These are phyloP conservation scores for Plasmodium malariae DNA, from an alignment of 169 alveolate species.

Conservation along the genomic window DNA sequence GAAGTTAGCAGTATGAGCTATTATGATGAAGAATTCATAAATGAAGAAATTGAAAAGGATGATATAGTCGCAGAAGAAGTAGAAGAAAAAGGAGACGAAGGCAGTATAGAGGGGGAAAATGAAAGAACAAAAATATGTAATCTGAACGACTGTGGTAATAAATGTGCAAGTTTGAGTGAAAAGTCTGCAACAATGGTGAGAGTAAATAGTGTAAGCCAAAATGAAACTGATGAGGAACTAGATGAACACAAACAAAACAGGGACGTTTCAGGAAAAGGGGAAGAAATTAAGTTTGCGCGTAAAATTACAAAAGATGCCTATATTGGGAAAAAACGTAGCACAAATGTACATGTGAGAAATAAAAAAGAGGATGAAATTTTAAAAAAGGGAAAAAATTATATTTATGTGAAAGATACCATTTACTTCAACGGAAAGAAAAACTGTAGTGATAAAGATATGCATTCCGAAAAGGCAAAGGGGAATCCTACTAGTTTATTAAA, in stretches of 20 bases:
- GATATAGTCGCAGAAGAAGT: not conserved
- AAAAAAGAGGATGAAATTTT: not conserved
- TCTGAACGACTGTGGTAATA: not conserved
- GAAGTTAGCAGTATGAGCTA: not conserved
- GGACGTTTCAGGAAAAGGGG: not conserved
- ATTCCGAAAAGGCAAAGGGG: not conserved
- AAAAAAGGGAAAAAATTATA: not conserved
- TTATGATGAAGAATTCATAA: not conserved
- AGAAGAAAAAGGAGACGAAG: constrained; percentile 1
- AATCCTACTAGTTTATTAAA: not conserved
- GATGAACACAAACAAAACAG: not conserved
- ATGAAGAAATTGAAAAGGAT: constrained; percentile 4
- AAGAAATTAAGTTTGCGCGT: not conserved
- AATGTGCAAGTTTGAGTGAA: not conserved
- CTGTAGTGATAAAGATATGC: not conserved
- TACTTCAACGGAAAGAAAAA: not conserved
- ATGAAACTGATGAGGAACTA: not conserved
- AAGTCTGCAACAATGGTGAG: not conserved
- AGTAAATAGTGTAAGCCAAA: not conserved
- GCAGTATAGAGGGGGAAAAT: not conserved
- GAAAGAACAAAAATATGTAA: not conserved
- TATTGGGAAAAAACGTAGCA: not conserved
- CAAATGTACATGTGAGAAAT: not conserved
- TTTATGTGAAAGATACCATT: constrained; percentile 2
- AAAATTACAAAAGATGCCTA: not conserved